Evolutionary conservation across 176 grass and related monocot species (phyloP).

Genomic region (Musa acuminata): DNA sequence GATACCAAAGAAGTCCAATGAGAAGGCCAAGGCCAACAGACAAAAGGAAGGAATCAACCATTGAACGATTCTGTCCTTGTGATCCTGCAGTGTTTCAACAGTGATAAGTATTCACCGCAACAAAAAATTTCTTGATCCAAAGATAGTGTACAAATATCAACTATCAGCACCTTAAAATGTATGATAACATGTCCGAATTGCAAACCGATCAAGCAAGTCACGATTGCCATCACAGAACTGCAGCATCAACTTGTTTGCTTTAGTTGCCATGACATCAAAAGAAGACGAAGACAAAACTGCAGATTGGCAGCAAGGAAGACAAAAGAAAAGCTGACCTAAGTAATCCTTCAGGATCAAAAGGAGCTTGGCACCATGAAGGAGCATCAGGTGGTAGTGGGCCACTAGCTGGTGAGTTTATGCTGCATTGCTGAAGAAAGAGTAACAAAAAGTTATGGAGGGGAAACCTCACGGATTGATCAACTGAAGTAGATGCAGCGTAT

Average conservation of each 20-base stretch:
- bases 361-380: slow-evolving; percentile 77
- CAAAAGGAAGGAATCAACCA: slow-evolving; percentile 52
- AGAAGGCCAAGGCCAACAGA: slow-evolving; percentile 44
- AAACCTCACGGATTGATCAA: background rate
- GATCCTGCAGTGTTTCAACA: slow-evolving; percentile 35
- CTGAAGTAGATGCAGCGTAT: background rate
- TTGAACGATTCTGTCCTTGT: slow-evolving; percentile 33
- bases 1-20: slow-evolving; percentile 54
- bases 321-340: slow-evolving; percentile 42
- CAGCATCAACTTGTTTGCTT: background rate
- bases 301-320: background rate
- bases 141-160: background rate
- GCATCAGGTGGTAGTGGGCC: slow-evolving; percentile 55
- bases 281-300: background rate
- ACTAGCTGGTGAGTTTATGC: slow-evolving; percentile 50
- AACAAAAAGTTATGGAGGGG: background rate
- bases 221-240: slow-evolving; percentile 71
- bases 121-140: background rate
- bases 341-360: slow-evolving; percentile 74
- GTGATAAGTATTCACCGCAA: background rate
- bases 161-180: slow-evolving; percentile 46
- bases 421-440: slow-evolving; percentile 50
- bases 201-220: slow-evolving; percentile 78
- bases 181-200: slow-evolving; percentile 70
- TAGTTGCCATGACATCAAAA: background rate